Base-by-base conservation (phyloP, 257 asterid species). In the Coffea canephora region DNA sequence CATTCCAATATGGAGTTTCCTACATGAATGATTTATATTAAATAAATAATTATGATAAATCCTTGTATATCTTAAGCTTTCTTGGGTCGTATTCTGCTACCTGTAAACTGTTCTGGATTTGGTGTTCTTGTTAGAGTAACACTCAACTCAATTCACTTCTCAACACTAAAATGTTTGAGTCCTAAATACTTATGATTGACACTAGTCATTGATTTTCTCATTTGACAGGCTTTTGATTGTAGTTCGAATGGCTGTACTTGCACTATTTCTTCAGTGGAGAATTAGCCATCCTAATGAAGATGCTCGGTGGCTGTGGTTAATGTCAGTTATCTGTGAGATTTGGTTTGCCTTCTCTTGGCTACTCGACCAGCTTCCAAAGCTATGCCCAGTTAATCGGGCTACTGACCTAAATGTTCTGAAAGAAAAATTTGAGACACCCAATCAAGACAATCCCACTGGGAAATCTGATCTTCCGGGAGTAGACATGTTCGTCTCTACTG, bases 331-430 rank as follows among this genome's bases (percentile, higher is more conserved):
- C 69, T 93, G 98, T 48, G 98, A 93, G 85, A 70, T 91, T 46
- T 93, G 98, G 98, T 93, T 93, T 81, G 97, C 98, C 62, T 90
- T 93, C 87, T 93, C 98, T 46, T 93, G 98, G 98, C 85, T 93
- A 69, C 96, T 93, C 10, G 98, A 93, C 80, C 98, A 93, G 86
- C 94, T 93, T 77, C 98, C 98, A 16, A 93, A 93, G 83, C 71
- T 93, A 52, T 90, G 87, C 81, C 97, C 97, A 1, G 65, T 91
- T 68, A 93, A 89, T 78, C 98, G 98, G 41, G 98, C 97, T 5
- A 91, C 97, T 0, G 97, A 93, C 80, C 91, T 93, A 7, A 82
- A 83, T 4, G 97, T 93, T 46, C 62, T 93, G 76, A 93, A 90
- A 85, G 98, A 93, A 16, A 93, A 93, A 77, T 91, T 93, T 15